These are phyloP conservation scores for Termitomyces sp. DNA, from an alignment of 768 basidiomycete species.

Conservation along the genomic window DNA sequence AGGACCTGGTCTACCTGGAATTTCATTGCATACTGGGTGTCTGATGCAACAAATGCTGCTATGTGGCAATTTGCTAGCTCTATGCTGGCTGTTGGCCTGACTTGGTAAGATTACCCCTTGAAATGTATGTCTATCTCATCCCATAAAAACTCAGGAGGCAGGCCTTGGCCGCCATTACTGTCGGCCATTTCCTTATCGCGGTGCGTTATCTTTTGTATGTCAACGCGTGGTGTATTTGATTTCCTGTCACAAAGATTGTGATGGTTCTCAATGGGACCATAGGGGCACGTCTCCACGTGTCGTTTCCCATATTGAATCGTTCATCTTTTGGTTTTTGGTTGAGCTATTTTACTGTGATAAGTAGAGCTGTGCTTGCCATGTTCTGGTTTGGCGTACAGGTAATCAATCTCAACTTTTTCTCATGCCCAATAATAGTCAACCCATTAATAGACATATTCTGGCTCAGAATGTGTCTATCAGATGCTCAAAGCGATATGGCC, in stretches of 20 bases:
- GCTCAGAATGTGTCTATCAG: conserved; percentile 73
- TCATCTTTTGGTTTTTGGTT: conserved; percentile 90
- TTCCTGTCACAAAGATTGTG: conserved; percentile 25
- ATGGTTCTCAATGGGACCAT: conserved; percentile 78
- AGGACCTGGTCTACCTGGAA: conserved; percentile 70
- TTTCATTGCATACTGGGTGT: conserved; percentile 61
- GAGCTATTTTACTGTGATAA: conserved; percentile 81
- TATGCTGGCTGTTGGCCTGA: conserved; percentile 72
- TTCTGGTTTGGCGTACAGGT: conserved; percentile 82
- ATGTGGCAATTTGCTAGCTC: conserved; percentile 71
- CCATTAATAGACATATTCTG: conserved; percentile 42
- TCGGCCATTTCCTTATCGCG: not conserved
- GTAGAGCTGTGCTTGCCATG: conserved; percentile 75
- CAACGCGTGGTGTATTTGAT: conserved; percentile 24
- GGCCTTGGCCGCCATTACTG: not conserved
- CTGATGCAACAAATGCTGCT: conserved; percentile 44
- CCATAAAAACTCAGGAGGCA: not conserved
- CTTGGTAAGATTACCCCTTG: conserved; percentile 41
- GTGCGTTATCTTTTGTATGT: not conserved
- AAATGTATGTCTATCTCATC: not conserved
- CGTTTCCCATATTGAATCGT: conserved; percentile 74
- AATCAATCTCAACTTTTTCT: not conserved
- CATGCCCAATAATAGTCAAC: not conserved
- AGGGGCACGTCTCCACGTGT: conserved; percentile 71
- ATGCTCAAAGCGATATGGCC: conserved; percentile 87